Conservation (phyloP, 805 yeast species). For the Candida caryicola region DNA sequence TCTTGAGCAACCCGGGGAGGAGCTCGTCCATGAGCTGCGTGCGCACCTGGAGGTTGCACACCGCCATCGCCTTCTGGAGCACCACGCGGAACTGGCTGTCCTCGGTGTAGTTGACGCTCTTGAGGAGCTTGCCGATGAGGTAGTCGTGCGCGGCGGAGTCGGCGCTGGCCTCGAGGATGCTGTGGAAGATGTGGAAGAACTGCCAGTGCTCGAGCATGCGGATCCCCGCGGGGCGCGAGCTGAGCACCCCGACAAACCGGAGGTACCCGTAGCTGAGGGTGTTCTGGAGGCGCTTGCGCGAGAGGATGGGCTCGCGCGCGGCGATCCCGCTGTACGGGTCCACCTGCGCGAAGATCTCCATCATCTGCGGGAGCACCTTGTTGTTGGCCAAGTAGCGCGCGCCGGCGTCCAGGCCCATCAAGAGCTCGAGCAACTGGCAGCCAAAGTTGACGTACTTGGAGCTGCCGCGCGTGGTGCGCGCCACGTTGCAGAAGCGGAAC, state of each 20-base stretch:
- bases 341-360: conserved; percentile 82
- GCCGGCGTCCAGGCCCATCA: conserved; percentile 65
- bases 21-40: conserved; percentile 55
- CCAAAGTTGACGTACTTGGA: conserved; percentile 68
- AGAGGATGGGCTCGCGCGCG: conserved; percentile 72
- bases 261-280: conserved; percentile 79
- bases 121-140: conserved; percentile 54
- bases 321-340: conserved; percentile 76
- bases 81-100: conserved; percentile 69
- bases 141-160: conserved; percentile 37
- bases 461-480: conserved; percentile 47
- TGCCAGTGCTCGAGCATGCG: conserved; percentile 77
- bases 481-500: conserved; percentile 56
- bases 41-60: conserved; percentile 52
- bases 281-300: conserved; percentile 52
- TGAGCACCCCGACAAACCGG: conserved; percentile 70
- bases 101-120: conserved; percentile 55
- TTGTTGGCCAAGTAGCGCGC: conserved; percentile 62
- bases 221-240: conserved; percentile 60
- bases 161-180: conserved; percentile 54
- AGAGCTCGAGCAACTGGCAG: conserved; percentile 64
- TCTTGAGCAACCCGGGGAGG: conserved; percentile 36
- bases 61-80: conserved; percentile 60
- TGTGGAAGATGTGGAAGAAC: conserved; percentile 75
- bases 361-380: conserved; percentile 81